Conservation (phyloP, 2,329 filamentous ascomycete species). For the Fusarium foetens region DNA sequence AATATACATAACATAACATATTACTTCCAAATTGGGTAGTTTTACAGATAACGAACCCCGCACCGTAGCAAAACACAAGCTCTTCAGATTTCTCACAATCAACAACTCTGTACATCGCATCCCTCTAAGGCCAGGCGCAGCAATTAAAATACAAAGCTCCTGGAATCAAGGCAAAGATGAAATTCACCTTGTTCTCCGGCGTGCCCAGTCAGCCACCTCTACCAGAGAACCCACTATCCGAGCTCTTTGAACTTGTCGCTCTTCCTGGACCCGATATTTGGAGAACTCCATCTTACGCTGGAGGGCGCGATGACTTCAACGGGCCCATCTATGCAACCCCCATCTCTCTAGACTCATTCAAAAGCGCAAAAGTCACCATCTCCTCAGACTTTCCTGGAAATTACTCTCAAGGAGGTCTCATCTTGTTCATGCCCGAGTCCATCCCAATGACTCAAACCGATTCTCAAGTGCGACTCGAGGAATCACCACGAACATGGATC, state of each 20-base stretch:
- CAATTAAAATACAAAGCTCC: background rate
- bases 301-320: slow-evolving; percentile 5
- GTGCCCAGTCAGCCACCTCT: rapidly evolving
- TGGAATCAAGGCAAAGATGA: background rate
- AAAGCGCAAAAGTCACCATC: background rate
- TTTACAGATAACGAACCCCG: background rate
- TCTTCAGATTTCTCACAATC: background rate
- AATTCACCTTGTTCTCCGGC: background rate
- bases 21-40: background rate
- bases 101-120: rapidly evolving
- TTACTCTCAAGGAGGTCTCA: slow-evolving; percentile 7
- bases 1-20: no score
- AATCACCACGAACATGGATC: slow-evolving; percentile 3
- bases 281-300: slow-evolving; percentile 2
- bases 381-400: background rate
- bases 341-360: background rate
- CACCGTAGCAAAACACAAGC: rapidly evolving
- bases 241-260: background rate
- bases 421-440: background rate
- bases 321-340: background rate
- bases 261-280: background rate
- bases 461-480: background rate
- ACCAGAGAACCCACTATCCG: background rate
- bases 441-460: background rate
- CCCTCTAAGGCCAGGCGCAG: background rate